These are phyloP conservation scores for Syzygium aqueum DNA, from an alignment of 345 rosid genomes.

Conservation along the genomic window DNA sequence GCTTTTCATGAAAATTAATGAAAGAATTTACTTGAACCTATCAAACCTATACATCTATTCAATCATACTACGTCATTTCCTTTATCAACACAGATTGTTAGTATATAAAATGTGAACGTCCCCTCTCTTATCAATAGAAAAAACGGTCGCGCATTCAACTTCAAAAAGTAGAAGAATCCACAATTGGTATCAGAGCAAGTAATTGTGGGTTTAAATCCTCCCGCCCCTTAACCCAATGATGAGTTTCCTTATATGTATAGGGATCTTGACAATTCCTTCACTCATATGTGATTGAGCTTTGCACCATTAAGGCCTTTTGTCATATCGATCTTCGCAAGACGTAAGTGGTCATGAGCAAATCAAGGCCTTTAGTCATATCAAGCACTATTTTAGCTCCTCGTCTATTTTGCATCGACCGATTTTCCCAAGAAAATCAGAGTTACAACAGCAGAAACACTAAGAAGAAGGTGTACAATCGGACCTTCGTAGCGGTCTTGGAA, in stretches of 20 bases:
- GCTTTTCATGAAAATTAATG: not conserved
- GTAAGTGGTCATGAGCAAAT: not conserved
- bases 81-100: too few relatives aligned
- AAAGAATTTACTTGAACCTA: not conserved
- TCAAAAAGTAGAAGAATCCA: not conserved
- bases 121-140: too few relatives aligned
- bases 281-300: not conserved
- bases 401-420: not conserved
- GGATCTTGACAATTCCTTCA: not conserved
- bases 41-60: not conserved
- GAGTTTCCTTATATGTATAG: not conserved
- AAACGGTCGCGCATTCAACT: too few relatives aligned
- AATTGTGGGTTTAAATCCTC: not conserved
- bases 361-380: not conserved
- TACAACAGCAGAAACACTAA: not conserved
- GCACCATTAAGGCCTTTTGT: not conserved
- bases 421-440: not conserved
- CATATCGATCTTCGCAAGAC: not conserved
- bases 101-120: not conserved
- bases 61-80: not conserved
- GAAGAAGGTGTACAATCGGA: not conserved
- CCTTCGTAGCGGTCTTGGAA: constrained; percentile 35
- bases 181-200: not conserved
- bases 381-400: not conserved
- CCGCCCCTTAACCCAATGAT: not conserved